phyloP scores from a whole-genome alignment of 1,284 basidiomycete species.

The Cerioporus squamosus region DNA sequence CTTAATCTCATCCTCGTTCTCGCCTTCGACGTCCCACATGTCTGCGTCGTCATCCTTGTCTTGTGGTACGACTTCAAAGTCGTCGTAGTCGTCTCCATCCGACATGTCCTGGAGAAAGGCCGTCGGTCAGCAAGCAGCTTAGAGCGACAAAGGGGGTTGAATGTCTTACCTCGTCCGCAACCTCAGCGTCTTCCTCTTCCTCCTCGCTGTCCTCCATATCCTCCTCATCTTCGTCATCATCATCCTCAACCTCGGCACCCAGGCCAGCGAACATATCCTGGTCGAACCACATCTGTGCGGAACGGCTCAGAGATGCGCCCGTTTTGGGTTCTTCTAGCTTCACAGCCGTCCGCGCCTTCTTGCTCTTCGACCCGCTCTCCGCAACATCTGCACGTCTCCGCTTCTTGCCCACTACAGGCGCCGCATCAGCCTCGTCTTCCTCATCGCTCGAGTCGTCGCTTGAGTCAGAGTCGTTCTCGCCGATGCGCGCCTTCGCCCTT shows the following conservation, averaged over 20 bases:
- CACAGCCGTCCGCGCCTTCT: constrained; percentile 45
- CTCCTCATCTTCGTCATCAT: constrained; percentile 43
- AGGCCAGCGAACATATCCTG: constrained; percentile 91
- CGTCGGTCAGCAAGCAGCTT: constrained; percentile 8
- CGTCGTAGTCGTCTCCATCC: constrained; percentile 44
- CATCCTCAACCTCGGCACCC: constrained; percentile 56
- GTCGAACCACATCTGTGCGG: constrained; percentile 89
- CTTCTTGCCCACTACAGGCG: constrained; percentile 43
- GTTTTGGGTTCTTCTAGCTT: constrained; percentile 42
- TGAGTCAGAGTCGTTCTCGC: constrained; percentile 46
- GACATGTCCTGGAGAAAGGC: constrained; percentile 10
- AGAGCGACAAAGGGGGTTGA: not conserved
- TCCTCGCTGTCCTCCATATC: constrained; percentile 37
- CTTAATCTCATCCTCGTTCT: constrained; percentile 79
- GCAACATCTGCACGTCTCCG: constrained; percentile 44
- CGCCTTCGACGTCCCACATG: constrained; percentile 85
- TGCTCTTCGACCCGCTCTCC: constrained; percentile 40
- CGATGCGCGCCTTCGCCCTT: constrained; percentile 60
- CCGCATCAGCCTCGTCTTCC: constrained; percentile 52
- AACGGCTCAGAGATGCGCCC: constrained; percentile 45
- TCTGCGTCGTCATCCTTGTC: constrained; percentile 57
- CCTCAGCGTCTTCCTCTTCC: constrained; percentile 34
- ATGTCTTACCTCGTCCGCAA: constrained; percentile 16
- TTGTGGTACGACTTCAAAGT: constrained; percentile 79
- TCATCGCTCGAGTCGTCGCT: constrained; percentile 58